Evolutionary conservation across 1,139 yeast species (phyloP), one percentile per base, ranked within the genome.

Genomic region (Geotrichum klebahnii): DNA sequence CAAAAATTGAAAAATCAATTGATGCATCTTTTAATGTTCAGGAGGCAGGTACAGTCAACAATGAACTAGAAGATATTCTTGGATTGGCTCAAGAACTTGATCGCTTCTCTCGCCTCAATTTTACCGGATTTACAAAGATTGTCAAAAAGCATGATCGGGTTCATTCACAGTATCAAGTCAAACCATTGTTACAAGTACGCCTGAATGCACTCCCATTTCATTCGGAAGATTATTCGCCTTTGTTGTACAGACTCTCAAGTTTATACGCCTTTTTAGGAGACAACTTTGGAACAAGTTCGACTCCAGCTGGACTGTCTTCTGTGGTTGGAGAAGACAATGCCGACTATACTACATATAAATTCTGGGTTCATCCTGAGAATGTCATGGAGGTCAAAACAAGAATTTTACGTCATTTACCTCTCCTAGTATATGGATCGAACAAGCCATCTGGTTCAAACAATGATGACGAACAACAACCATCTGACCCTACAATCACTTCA

Each of bases 341-440:
- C 36, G 82, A 82, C 45, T 85, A 74, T 67, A 87, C 85, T 61
- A 82, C 88, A 23, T 82, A 84, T 69, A 88, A 88, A 69, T 90
- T 90, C 68, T 92, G 98, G 98, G 77, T 92, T 46, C 97, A 92
- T 65, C 92, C 92, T 14, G 98, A 92, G 62, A 89, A 92, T 66
- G 74, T 90, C 65, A 90, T 90, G 96, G 97, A 92, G 69, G 96
- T 89, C 53, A 92, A 92, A 71, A 88, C 97, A 22, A 81, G 89
- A 57, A 87, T 92, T 57, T 77, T 92, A 64, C 84, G 97, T 67
- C 96, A 89, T 62, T 78, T 92, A 59, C 98, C 98, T 0, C 95
- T 90, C 3, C 76, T 92, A 56, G 85, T 92, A 44, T 92, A 88
- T 55, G 72, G 73, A 53, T 67, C 67, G 48, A 70, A 69, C 39